Base-by-base conservation (phyloP, 2,329 filamentous ascomycete genomes). In the Chalaropsis thielavioides region DNA sequence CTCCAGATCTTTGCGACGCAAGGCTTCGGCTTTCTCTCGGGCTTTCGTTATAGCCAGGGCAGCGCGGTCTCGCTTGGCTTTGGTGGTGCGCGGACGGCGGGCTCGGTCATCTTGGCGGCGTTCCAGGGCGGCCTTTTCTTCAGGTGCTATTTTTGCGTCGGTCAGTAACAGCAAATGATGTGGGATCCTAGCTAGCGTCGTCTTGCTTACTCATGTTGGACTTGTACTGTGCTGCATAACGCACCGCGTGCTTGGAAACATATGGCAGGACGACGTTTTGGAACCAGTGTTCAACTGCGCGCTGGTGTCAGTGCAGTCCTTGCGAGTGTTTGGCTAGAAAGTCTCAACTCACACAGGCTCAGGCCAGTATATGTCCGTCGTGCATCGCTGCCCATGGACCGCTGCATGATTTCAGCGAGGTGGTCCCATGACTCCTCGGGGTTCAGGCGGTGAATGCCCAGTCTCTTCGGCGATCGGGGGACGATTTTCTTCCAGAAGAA, bases 401-500 rank as follows among this genome's bases (percentile, higher is more conserved):
- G 41, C 40, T 75, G 73, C 78, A 79, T 80, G 3, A 72, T 68
- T 0, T 63, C 62, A 2, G 75, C 75, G 24, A 77, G 73, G 11
- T 73, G 63, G 1, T 72, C 70, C 77, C 77, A 80, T 35, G 69
- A 67, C 51, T 68, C 69, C 61, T 71, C 71, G 0, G 64, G 38
- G 61, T 71, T 73, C 40, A 72, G 70, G 2, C 59, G 64, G 61
- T 72, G 68, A 6, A 67, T 64, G 8, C 70, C 72, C 27, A 67
- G 66, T 2, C 73, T 71, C 63, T 74, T 76, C 1, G 72, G 70
- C 0, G 77, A 79, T 6, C 71, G 69, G 0, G 75, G 72, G 1
- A 79, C 69, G 31, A 76, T 70, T 2, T 68, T 68, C 8, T 71
- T 71, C 81, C 80, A 83, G 69, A 81, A 82, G 68, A 76, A 71